Evolutionary conservation across 306 rosid genomes (phyloP).

Genomic region (Prosopis cineraria): DNA sequence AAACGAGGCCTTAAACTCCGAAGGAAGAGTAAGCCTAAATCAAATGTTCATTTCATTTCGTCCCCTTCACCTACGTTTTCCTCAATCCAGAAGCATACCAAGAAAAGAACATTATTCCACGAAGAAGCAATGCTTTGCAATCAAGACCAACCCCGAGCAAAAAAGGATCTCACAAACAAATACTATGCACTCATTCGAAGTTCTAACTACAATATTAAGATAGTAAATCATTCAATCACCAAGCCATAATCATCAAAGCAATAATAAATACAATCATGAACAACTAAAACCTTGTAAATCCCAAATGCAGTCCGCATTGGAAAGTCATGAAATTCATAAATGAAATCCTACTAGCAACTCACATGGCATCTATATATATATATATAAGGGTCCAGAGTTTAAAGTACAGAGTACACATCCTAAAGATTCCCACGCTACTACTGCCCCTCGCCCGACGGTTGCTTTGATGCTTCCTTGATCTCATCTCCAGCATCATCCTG

Average conservation of each 20-base stretch:
- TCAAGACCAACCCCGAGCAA: conserved; percentile 3
- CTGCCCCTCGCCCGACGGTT: conserved; percentile 63
- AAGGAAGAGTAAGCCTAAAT: neutral
- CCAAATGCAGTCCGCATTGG: conserved; percentile 37
- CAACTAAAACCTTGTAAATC: conserved; percentile 44
- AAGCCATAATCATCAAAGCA: conserved; percentile 49
- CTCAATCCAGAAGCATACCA: neutral
- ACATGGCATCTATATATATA: conserved; percentile 47
- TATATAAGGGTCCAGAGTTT: conserved; percentile 23
- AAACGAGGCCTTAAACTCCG: too few species aligned
- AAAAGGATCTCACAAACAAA: conserved; percentile 17
- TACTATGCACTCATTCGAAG: neutral
- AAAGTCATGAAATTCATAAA: conserved; percentile 42
- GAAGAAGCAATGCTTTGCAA: neutral
- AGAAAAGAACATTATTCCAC: neutral
- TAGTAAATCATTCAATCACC: conserved; percentile 39
- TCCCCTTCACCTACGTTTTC: neutral
- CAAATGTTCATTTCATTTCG: neutral
- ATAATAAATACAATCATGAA: conserved; percentile 45
- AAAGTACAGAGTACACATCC: conserved; percentile 51
- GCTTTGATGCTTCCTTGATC: conserved; percentile 90
- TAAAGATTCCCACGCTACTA: conserved; percentile 40
- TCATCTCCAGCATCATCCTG: conserved; percentile 96
- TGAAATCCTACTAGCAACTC: conserved; percentile 48
- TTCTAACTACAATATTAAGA: conserved; percentile 1